Conservation (phyloP, 352 stramenopile species). For the Elongisporangium undulatum region DNA sequence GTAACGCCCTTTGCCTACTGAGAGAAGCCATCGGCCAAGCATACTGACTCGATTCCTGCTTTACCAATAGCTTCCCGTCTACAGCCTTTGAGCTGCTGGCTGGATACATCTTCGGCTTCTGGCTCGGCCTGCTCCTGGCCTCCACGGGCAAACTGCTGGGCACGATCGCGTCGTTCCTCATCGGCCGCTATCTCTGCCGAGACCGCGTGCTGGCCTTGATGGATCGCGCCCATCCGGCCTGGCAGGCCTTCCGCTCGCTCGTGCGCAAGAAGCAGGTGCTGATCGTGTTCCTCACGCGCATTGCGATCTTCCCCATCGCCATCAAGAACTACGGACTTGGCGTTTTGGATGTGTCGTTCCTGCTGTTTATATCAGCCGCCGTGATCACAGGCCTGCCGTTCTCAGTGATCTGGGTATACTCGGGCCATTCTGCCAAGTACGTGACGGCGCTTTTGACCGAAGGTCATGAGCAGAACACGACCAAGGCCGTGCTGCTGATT, state of each 20-base stretch:
- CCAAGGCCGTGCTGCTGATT: conserved; percentile 47
- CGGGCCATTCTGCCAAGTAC: conserved; percentile 62
- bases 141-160: conserved; percentile 62
- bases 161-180: conserved; percentile 60
- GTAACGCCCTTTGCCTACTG: conserved; percentile 3
- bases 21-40: neutral
- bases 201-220: conserved; percentile 62
- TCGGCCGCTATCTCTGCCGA: conserved; percentile 65
- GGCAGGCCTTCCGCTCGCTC: conserved; percentile 63
- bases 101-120: conserved; percentile 79
- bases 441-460: conserved; percentile 37
- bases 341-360: conserved; percentile 71
- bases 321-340: conserved; percentile 87
- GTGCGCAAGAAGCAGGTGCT: conserved; percentile 58
- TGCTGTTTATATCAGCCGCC: conserved; percentile 57
- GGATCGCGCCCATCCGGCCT: conserved; percentile 57
- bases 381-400: conserved; percentile 66
- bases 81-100: conserved; percentile 75
- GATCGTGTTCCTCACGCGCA: conserved; percentile 75
- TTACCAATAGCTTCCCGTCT: conserved; percentile 46
- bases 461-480: conserved; percentile 20
- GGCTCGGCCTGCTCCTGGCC: conserved; percentile 56
- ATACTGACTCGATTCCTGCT: neutral
- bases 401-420: conserved; percentile 76
- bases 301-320: conserved; percentile 80